Conservation (phyloP, 306 rosid species). For the Vicia faba region DNA sequence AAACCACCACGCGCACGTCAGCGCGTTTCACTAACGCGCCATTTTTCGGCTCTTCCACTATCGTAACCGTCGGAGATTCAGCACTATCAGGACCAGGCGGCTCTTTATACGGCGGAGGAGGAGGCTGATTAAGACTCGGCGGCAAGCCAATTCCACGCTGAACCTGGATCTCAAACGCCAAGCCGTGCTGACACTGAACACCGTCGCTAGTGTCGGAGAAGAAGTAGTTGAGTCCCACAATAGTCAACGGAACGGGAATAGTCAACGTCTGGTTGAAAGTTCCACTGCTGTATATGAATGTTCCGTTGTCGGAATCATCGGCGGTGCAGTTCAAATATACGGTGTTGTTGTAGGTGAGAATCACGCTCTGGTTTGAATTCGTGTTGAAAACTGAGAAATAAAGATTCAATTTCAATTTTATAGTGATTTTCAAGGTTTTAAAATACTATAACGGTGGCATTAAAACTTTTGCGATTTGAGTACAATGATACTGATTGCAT, state of each 20-base stretch:
- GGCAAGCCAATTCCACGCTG: constrained; percentile 75
- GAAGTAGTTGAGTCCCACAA: constrained; percentile 63
- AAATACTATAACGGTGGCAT: no score
- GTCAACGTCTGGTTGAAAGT: constrained; percentile 49
- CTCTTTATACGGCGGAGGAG: constrained; percentile 75
- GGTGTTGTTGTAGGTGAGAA: constrained; percentile 72
- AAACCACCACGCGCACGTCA: constrained; percentile 35
- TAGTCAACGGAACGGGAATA: constrained; percentile 60
- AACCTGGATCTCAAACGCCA: constrained; percentile 72
- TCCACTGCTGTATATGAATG: constrained; percentile 56
- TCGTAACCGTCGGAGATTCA: constrained; percentile 49
- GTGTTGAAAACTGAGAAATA: constrained; percentile 66
- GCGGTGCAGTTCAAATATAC: constrained; percentile 53
- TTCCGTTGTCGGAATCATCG: constrained; percentile 60
- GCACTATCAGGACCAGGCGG: constrained; percentile 56
- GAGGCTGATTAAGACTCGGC: constrained; percentile 83
- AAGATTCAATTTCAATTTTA: constrained; percentile 1
- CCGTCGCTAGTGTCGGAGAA: constrained; percentile 68
- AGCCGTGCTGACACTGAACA: constrained; percentile 65
- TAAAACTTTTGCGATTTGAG: no score
- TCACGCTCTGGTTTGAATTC: constrained; percentile 70
- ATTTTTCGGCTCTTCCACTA: constrained; percentile 29
- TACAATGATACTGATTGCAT: no score
- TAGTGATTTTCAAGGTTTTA: neutral
- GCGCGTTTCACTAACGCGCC: constrained; percentile 35